Conservation (phyloP, 352 stramenopile genomes). For the Globisporangium ultimum region DNA sequence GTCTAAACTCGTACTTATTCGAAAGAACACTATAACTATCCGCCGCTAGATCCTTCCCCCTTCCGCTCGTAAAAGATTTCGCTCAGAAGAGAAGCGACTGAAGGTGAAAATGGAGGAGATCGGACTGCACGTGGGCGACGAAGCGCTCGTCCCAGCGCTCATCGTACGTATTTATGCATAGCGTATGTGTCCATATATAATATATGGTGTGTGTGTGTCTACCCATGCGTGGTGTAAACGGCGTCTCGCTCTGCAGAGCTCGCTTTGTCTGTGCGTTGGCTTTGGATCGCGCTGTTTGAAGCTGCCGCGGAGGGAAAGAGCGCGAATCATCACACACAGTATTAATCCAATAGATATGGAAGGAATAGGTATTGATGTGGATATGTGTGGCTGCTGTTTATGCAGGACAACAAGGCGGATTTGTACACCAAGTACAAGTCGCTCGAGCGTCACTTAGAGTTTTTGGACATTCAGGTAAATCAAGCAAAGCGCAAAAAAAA, state of each 20-base stretch:
- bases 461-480: conserved; percentile 73
- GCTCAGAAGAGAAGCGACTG: conserved; percentile 6
- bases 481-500: too few relatives aligned
- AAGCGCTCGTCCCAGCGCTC: conserved; percentile 45
- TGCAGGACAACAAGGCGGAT: conserved; percentile 57
- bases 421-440: conserved; percentile 81
- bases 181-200: not conserved
- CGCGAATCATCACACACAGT: too few relatives aligned
- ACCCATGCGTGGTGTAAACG: too few relatives aligned
- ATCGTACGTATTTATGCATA: conserved; percentile 24
- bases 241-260: too few relatives aligned
- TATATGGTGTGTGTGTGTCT: not conserved
- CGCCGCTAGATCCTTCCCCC: conserved; percentile 2
- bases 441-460: conserved; percentile 77
- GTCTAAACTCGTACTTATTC: not conserved
- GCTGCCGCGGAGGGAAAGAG: too few relatives aligned
- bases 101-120: conserved; percentile 55
- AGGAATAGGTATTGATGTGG: not conserved
- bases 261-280: too few relatives aligned
- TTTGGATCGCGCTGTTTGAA: too few relatives aligned
- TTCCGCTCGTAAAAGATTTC: conserved; percentile 13
- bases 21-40: not conserved
- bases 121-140: conserved; percentile 44
- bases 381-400: not conserved
- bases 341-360: too few relatives aligned